These are phyloP conservation scores for Penicillium robsamsonii DNA, from an alignment of 495 filamentous ascomycete species.

Conservation along the genomic window DNA sequence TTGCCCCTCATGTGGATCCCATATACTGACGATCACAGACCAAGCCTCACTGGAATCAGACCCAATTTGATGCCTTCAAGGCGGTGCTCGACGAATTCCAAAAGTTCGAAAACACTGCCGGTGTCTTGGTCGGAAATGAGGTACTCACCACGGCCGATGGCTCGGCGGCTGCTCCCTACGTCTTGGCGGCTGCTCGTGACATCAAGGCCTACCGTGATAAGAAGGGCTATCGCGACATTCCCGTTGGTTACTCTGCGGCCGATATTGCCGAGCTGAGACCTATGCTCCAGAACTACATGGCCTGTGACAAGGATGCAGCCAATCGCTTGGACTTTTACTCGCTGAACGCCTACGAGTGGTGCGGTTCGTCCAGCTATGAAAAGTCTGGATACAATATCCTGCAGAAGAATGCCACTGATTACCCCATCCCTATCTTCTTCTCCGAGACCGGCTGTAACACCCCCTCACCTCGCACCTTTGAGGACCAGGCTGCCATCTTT, in stretches of 20 bases:
- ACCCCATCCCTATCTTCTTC: conserved; percentile 80
- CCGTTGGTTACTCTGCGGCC: conserved; percentile 86
- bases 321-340: conserved; percentile 81
- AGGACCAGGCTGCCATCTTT: conserved; percentile 76
- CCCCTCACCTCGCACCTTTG: conserved; percentile 65
- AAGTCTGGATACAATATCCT: conserved; percentile 70
- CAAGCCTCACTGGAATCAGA: conserved; percentile 63
- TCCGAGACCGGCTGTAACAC: conserved; percentile 79
- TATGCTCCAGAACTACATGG: conserved; percentile 85
- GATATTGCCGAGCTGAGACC: conserved; percentile 79
- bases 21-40: conserved; percentile 21
- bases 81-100: conserved; percentile 78
- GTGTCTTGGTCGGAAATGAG: conserved; percentile 86
- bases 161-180: conserved; percentile 71
- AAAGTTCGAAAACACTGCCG: conserved; percentile 73
- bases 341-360: conserved; percentile 90
- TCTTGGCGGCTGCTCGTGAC: conserved; percentile 78
- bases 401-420: conserved; percentile 54
- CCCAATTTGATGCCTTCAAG: conserved; percentile 62
- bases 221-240: conserved; percentile 79
- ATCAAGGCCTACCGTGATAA: conserved; percentile 76
- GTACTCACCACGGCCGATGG: conserved; percentile 57
- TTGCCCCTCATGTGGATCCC: not conserved
- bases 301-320: conserved; percentile 64
- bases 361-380: conserved; percentile 60